Evolutionary conservation across 768 basidiomycete species (phyloP).

Genomic region (Lactarius indigo): DNA sequence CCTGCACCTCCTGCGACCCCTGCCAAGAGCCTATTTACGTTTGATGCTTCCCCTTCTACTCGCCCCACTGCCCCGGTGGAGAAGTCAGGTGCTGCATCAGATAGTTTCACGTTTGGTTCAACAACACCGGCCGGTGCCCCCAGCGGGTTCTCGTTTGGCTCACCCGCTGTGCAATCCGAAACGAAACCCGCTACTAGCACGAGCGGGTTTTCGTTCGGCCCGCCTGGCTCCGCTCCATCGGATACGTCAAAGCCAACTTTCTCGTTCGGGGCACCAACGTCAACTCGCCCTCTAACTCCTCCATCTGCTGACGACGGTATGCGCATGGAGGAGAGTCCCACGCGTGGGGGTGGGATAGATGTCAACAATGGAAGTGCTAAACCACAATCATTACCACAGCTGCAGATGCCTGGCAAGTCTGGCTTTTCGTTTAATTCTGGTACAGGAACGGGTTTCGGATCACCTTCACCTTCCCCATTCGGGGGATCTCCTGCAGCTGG

Average conservation of each 20-base stretch:
- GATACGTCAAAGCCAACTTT: conserved; percentile 43
- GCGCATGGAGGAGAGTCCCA: conserved; percentile 81
- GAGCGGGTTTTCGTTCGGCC: conserved; percentile 47
- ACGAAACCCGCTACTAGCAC: conserved; percentile 3
- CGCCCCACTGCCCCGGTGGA: background rate
- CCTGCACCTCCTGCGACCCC: conserved; percentile 11
- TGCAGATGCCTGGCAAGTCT: conserved; percentile 22
- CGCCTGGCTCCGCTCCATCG: conserved; percentile 28
- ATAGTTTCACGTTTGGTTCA: conserved; percentile 22
- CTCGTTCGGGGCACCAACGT: conserved; percentile 44
- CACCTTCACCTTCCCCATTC: conserved; percentile 19
- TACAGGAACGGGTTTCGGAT: conserved; percentile 14
- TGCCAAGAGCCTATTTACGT: conserved; percentile 23
- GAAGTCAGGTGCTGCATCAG: conserved; percentile 15
- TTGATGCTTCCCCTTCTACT: conserved; percentile 25
- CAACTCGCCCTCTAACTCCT: conserved; percentile 57
- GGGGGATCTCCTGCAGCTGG: conserved; percentile 22
- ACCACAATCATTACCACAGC: conserved; percentile 19
- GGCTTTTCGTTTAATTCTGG: conserved; percentile 17
- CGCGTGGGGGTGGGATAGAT: conserved; percentile 42
- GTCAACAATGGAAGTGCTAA: conserved; percentile 34
- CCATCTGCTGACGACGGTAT: conserved; percentile 65
- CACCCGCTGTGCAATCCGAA: conserved; percentile 28
- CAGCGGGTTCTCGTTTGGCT: conserved; percentile 16
- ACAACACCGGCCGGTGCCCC: conserved; percentile 11